Evolutionary conservation across 2,329 filamentous ascomycete species (phyloP).

Genomic region (Fusarium albosuccineum): DNA sequence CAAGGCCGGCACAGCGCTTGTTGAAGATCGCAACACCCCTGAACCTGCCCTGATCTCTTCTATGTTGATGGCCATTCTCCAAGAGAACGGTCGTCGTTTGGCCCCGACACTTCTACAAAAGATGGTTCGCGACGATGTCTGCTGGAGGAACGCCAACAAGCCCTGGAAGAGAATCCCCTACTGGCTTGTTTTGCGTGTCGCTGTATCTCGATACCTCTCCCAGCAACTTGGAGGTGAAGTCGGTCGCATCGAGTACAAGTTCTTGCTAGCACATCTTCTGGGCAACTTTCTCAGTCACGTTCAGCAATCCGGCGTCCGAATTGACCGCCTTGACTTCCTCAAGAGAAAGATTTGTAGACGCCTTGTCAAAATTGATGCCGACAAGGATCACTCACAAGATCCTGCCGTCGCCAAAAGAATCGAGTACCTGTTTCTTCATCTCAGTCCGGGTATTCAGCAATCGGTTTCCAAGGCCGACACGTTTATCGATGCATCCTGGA

Average conservation of each 20-base stretch:
- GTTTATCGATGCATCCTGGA: conserved; percentile 38
- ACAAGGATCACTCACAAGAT: conserved; percentile 29
- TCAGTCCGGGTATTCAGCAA: conserved; percentile 24
- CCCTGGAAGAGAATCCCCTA: conserved; percentile 75
- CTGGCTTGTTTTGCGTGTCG: conserved; percentile 74
- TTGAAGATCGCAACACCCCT: conserved; percentile 70
- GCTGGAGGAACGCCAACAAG: conserved; percentile 59
- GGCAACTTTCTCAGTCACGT: conserved; percentile 60
- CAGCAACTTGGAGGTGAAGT: conserved; percentile 49
- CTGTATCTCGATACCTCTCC: conserved; percentile 65
- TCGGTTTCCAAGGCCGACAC: conserved; percentile 22
- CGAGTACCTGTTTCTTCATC: conserved; percentile 32
- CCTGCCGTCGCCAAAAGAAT: conserved; percentile 16
- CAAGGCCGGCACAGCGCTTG: conserved; percentile 64
- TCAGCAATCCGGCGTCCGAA: conserved; percentile 8
- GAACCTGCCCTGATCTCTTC: conserved; percentile 70
- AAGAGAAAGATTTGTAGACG: conserved; percentile 46
- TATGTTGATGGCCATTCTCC: conserved; percentile 71
- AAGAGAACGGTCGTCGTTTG: conserved; percentile 63
- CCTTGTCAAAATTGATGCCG: conserved; percentile 43
- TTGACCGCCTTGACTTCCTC: conserved; percentile 40
- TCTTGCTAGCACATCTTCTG: conserved; percentile 64
- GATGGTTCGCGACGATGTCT: conserved; percentile 71
- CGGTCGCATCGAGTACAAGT: conserved; percentile 65
- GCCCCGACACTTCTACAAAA: conserved; percentile 63